These are phyloP conservation scores for Rubus parviflorus DNA, from an alignment of 306 rosid species.

Conservation along the genomic window DNA sequence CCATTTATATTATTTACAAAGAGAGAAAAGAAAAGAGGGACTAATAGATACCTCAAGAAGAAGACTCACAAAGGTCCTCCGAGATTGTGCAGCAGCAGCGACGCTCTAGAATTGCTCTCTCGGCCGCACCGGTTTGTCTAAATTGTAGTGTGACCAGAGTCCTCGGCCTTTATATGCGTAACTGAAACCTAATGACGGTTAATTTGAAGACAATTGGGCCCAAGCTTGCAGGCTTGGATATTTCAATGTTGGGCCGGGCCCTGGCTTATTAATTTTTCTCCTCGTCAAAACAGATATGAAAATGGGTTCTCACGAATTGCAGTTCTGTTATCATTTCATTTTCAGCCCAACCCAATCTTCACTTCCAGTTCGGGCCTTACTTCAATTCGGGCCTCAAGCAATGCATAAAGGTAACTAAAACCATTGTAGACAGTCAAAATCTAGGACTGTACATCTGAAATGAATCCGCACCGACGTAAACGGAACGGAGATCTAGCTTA, in stretches of 20 bases:
- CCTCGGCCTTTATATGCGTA: background rate
- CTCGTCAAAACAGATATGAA: no score
- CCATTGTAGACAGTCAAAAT: background rate
- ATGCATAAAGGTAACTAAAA: no score
- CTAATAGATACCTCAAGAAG: background rate
- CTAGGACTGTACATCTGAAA: background rate
- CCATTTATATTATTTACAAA: no score
- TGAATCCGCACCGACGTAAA: conserved; percentile 45
- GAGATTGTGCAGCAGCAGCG: background rate
- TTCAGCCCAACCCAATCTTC: background rate
- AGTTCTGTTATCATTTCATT: no score
- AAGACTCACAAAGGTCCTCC: background rate
- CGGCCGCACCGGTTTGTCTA: background rate
- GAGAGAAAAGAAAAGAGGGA: background rate
- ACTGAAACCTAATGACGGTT: background rate
- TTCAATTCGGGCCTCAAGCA: background rate
- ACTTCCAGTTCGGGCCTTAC: background rate
- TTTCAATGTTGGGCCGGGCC: background rate
- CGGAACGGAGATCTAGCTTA: conserved; percentile 46
- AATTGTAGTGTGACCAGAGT: background rate
- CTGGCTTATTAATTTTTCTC: no score
- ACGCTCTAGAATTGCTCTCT: background rate
- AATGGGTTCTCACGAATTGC: background rate
- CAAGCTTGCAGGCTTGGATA: background rate
- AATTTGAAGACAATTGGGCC: background rate